Evolutionary conservation across 345 rosid genomes (phyloP), one percentile per base, ranked within the genome.

Genomic region (Streptanthus diversifolius): DNA sequence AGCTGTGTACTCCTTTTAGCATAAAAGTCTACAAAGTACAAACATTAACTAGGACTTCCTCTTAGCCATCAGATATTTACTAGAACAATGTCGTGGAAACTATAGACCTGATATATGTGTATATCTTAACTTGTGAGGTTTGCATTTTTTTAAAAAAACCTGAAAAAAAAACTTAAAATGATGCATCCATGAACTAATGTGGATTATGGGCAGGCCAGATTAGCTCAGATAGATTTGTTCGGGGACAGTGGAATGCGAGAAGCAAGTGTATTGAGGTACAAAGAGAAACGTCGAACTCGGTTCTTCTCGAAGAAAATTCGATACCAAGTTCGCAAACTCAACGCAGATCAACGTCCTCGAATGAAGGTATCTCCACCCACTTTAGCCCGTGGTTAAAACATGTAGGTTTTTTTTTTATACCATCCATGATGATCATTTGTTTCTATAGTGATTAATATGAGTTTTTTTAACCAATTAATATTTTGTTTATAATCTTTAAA

Each of bases 301-400:
- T 87, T 95, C 5, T 91, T 88, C 77, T 91, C 96, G 5, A 95
- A 86, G 81, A 95, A 91, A 84, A 90, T 95, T 76, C 83, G 99
- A 33, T 95, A 91, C 73, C 85, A 90, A 57, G 96, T 95, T 74
- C 82, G 99, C 13, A 91, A 95, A 83, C 84, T 86, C 79, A 95
- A 90, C 71, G 99, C 92, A 0, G 96, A 90, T 76, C 83, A 72
- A 77, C 93, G 99, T 57, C 96, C 99, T 30, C 82, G 99, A 69
- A 87, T 88, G 87, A 88, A 90, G 99, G 97, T 88, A 76, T 27
- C 47, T 51, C 48, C 63, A 54, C 36, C 66, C 60, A 48, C 71
- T 36, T 72, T 67, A 52, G 44, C 17, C 12, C 21, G 22, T 72
- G 27, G 24, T 72, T 29, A 39, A 30, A 7, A 43, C 70, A 73